Evolutionary conservation across 2,329 filamentous ascomycete genomes (phyloP), one percentile per base, ranked within the genome.

Genomic region (Pestalotiopsis sp.): DNA sequence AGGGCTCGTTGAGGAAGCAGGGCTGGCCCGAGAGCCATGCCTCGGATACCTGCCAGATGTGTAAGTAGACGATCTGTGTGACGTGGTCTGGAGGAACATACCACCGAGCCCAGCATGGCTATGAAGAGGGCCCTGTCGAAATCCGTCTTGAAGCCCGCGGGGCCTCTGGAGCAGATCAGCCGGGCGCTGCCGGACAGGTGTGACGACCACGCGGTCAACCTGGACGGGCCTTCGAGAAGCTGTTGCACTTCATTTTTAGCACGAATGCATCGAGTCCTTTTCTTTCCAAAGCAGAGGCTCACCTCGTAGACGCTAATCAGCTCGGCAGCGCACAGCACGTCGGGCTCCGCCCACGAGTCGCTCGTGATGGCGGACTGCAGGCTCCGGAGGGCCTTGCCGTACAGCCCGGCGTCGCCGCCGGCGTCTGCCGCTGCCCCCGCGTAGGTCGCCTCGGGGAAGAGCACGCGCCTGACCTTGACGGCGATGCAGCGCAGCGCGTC

Each of bases 221-320:
- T 13, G n/a, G 27, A 38, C 0, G 27, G 27, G 20, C 59, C 59
- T 12, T 62, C 59, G 9, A 62, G 36, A 12, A 41, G 27, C 59
- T 62, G 59, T 38, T 62, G 25, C 59, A n/a, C n/a, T n/a, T n/a
- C n/a, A n/a, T 31, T 23, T 9, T 27, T 59, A 59, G 27, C 57
- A n/a, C 6, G n/a, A n/a, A 39, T 5, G 27, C 25, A 4, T 57
- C 13, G n/a, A 11, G 25, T 59, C 2, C n/a, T 12, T 38, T 5
- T 17, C 36, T n/a, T n/a, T n/a, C n/a, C n/a, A n/a, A n/a, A 9
- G 5, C 9, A 14, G 14, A 31, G 7, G n/a, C 59, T 23, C n/a
- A 62, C 59, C 36, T 62, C 59, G n/a, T 62, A 62, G 59, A 41
- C 31, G 27, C 59, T 41, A 2, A 62, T 38, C 27, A 62, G 23